These are phyloP conservation scores for Daucus carota DNA, from an alignment of 129 eudicot genomes.

Conservation along the genomic window DH1_v3.0 NC_030383.2:54298001-54298500, in stretches of 20 bases:
- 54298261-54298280: background rate
- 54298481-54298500: slow-evolving; percentile 80
- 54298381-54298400: slow-evolving; percentile 71
- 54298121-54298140: slow-evolving; percentile 7
- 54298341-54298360: slow-evolving; percentile 82
- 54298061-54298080: slow-evolving; percentile 18
- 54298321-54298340: slow-evolving; percentile 66
- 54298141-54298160: slow-evolving; percentile 9
- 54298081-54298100: slow-evolving; percentile 3
- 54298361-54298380: slow-evolving; percentile 48
- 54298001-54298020: slow-evolving; percentile 5
- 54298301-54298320: slow-evolving; percentile 75
- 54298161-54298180: slow-evolving; percentile 14
- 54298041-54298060: slow-evolving; percentile 11
- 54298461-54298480: slow-evolving; percentile 91
- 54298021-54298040: slow-evolving; percentile 15
- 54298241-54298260: background rate
- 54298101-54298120: background rate
- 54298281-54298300: slow-evolving; percentile 49
- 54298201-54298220: slow-evolving; percentile 7
- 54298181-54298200: slow-evolving; percentile 3
- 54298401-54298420: slow-evolving; percentile 4
- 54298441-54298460: background rate
- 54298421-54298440: background rate
- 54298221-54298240: background rate